Base-by-base conservation (phyloP, 2,329 filamentous ascomycete species). In the Cyphellophora attinorum region DNA sequence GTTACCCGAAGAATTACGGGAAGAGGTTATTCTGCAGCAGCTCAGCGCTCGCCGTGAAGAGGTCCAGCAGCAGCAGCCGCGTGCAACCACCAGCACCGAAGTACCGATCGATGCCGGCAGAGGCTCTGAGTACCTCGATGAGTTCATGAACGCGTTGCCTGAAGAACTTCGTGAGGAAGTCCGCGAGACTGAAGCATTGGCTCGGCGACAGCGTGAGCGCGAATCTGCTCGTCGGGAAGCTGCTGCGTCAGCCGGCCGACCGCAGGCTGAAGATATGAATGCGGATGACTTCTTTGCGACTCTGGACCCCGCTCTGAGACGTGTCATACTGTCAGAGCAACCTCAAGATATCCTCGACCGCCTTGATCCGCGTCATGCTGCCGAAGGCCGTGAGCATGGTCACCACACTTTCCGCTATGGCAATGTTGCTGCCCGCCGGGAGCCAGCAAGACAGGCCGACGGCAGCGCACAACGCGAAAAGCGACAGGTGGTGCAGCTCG, bases 1-100 rank as follows among this genome's bases (percentile, higher is more conserved):
- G n/a, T 65, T 98, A n/a, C 91, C 91, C 0, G 91, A 98, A 49
- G 93, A 98, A 41, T 79, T 96, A 53, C 75, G 91, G 29, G 89
- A 96, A 57, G 91, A 98, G 55, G 91, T 98, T 31, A 84, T 98
- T 45, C 85, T 93, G 56, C 79, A 88, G 42, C 86, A 93, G 39
- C 74, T 94, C 44, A 85, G 83, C 34, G 79, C 85, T 45, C 76
- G 89, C 46, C 78, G 89, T 43, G 81, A 81, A 5, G 77, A 91
- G 56, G 84, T 85, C 59, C 80, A 54, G 14, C 83, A 88, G 40
- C 79, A 86, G 50, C 58, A 60, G 11, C 61, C 54, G 27, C 58
- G 62, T 39, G 35, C 30, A 17, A 23, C 21, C 11, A 27, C 19
- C 4, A 33, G 29, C 19, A 36, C 41, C n/a, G 33, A 42, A 3